A percentile compares a stretch with the other conserved stretches of the same genome.
Conservation (phyloP, 768 basidiomycete species). For the Cystofilobasidium ferigula region DNA sequence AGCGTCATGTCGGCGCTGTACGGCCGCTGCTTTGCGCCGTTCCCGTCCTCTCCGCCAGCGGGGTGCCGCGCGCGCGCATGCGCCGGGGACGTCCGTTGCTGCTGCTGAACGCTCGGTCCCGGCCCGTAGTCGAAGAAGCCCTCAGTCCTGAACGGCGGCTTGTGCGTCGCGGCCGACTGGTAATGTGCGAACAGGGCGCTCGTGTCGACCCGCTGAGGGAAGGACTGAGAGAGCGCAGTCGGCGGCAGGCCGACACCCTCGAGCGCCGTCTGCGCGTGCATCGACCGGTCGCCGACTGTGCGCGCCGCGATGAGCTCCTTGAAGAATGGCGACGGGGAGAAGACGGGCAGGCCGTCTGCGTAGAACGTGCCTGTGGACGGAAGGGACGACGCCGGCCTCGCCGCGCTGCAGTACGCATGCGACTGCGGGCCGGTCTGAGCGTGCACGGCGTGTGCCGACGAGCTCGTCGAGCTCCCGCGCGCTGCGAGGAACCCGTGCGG, state of each 20-base stretch:
- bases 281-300: not conserved
- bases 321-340: not conserved
- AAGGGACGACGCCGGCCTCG: not conserved
- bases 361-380: not conserved
- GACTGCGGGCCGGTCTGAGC: not conserved
- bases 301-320: not conserved
- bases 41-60: not conserved
- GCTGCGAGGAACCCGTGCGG: not conserved
- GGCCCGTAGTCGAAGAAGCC: constrained; percentile 1
- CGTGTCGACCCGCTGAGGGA: not conserved
- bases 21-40: not conserved
- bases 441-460: not conserved
- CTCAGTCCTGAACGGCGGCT: not conserved
- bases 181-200: not conserved
- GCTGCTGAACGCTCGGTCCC: not conserved
- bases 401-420: not conserved
- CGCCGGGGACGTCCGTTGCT: not conserved
- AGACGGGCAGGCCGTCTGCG: not conserved
- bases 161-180: not conserved
- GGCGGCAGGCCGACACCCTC: not conserved
- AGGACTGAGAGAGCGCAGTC: not conserved
- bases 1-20: not conserved
- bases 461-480: not conserved
- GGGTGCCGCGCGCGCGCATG: no score
- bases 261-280: not conserved